Conservation (phyloP, 2,329 filamentous ascomycete genomes). For the Colletotrichum shisoi region DNA sequence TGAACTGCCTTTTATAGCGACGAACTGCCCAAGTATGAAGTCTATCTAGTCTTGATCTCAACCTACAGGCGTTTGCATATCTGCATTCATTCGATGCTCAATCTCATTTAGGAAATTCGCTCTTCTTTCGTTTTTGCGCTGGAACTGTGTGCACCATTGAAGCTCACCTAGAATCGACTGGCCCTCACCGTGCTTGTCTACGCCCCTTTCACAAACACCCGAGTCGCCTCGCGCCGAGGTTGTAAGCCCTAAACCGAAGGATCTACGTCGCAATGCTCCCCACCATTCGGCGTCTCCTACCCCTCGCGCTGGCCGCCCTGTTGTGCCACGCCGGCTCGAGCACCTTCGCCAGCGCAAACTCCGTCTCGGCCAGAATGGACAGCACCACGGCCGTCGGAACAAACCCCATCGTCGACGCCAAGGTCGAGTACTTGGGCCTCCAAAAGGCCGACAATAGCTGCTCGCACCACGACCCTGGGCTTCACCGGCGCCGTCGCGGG, state of each 20-base stretch:
- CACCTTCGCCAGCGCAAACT: constrained; percentile 5
- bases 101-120: no score
- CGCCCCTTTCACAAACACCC: constrained; percentile 14
- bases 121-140: no score
- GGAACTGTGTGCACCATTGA: neutral
- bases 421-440: constrained; percentile 47
- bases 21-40: neutral
- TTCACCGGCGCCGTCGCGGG: constrained; percentile 50
- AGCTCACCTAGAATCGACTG: neutral
- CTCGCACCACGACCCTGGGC: constrained; percentile 49
- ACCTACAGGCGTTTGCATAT: neutral
- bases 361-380: constrained; percentile 43
- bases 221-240: constrained; percentile 6
- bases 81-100: neutral
- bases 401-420: constrained; percentile 48
- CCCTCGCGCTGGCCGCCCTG: constrained; percentile 11
- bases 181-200: constrained; percentile 1
- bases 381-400: constrained; percentile 51
- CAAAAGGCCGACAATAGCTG: constrained; percentile 51
- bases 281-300: constrained; percentile 4
- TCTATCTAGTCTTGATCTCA: neutral
- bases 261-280: constrained; percentile 28
- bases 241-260: constrained; percentile 9
- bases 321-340: neutral
- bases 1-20: neutral